Evolutionary conservation across 1,284 basidiomycete genomes (phyloP), one percentile per base, ranked within the genome.

Genomic region (Puccinia triticina): DNA sequence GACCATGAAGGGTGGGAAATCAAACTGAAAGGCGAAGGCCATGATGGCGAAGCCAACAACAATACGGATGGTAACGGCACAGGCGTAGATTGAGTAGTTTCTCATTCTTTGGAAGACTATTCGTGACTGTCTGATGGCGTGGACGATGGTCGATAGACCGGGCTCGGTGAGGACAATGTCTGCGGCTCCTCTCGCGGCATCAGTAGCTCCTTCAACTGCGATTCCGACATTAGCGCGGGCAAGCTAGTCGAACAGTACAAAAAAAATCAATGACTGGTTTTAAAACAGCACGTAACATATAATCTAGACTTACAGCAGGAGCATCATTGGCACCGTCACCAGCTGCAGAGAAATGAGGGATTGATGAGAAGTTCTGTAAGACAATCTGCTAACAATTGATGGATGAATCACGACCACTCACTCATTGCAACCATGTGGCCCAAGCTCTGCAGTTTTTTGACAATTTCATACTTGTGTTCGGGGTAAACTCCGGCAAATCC

Each of bases 91-190:
- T 1, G 94, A 92, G 89, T 96, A 96, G 91, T 95, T 96, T 86
- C 94, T 89, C 94, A 97, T 96, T 89, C 95, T 93, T 88, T 96
- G 94, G 93, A 97, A 97, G 88, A 97, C 96, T 88, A 95, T 89
- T 90, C 95, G 94, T 76, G 94, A 95, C 85, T 93, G 93, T 86
- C 94, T 93, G 88, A 97, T 97, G 88, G 95, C 94, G 89, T 96
- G 94, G 85, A 96, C 93, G 87, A 97, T 97, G 87, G 95, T 96
- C 77, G 94, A 96, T 77, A 97, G 92, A 92, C 95, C 95, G 83
- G 94, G 94, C 88, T 97, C 94, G 84, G 93, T 95, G 85, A 97
- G 89, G 86, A 97, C 95, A 87, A 97, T 96, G 89, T 96, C 94
- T 85, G 94, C 94, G 83, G 95, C 95, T 89, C 94, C 94, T 89